phyloP scores from a whole-genome alignment of 148 eudicot genomes.

The Camellia japonica region DNA sequence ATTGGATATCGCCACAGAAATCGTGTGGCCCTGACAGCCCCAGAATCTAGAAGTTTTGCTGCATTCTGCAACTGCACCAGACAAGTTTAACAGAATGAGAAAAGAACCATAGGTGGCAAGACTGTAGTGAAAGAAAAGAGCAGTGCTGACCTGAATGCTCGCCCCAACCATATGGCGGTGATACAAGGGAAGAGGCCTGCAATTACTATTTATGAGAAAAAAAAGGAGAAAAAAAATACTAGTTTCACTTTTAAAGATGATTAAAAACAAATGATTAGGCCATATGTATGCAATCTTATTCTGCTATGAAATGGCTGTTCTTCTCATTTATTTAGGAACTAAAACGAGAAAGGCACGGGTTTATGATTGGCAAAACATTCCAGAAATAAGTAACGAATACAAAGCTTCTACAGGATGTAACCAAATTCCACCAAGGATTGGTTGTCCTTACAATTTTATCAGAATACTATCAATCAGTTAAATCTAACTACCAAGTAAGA shows the following conservation, averaged over 20 bases:
- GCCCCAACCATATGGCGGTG: slow-evolving; percentile 94
- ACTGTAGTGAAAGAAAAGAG: slow-evolving; percentile 7
- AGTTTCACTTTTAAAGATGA: background rate
- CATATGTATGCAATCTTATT: background rate
- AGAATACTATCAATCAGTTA: background rate
- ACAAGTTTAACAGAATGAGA: slow-evolving; percentile 7
- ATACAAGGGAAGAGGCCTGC: slow-evolving; percentile 93
- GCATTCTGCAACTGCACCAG: slow-evolving; percentile 81
- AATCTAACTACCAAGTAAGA: background rate
- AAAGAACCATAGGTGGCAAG: background rate
- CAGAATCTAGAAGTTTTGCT: slow-evolving; percentile 83
- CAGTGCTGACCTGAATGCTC: slow-evolving; percentile 67
- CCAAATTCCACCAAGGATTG: background rate
- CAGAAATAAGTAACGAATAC: background rate
- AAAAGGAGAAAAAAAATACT: background rate
- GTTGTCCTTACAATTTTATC: background rate
- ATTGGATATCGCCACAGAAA: slow-evolving; percentile 96
- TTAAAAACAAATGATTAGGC: background rate
- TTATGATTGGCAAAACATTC: background rate
- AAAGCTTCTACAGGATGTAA: background rate
- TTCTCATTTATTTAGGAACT: too few species aligned
- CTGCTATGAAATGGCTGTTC: too few species aligned
- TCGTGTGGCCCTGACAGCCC: slow-evolving; percentile 96
- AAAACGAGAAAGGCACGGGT: too few species aligned
- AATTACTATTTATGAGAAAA: slow-evolving; percentile 20